Percentiles rank a stretch among this genome's conserved stretches.
Evolutionary conservation across 176 grass and related monocot genomes (phyloP).

Genomic region (Tuctoria greenei): DNA sequence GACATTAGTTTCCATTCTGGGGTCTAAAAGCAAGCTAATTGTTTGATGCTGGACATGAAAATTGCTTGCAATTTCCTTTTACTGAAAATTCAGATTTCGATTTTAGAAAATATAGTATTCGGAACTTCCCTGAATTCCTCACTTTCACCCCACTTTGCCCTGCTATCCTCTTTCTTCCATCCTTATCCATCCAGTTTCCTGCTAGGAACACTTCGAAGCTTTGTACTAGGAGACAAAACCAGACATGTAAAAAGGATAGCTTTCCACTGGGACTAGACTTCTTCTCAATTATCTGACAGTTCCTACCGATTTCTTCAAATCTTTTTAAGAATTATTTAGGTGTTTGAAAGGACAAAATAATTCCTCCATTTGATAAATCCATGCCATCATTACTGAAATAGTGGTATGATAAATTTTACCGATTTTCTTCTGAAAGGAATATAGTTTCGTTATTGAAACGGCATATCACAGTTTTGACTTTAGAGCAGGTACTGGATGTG

Average conservation of each 20-base stretch:
- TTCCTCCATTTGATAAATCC: neutral
- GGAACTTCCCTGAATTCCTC: conserved; percentile 37
- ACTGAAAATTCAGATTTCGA: neutral
- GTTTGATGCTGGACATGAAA: conserved; percentile 6
- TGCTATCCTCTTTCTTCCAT: neutral
- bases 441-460: conserved; percentile 1
- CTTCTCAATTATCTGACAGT: conserved; percentile 6
- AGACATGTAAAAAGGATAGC: conserved; percentile 15
- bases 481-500: too few species aligned
- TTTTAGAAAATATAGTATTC: conserved; percentile 2
- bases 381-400: neutral
- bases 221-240: neutral
- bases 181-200: conserved; percentile 34
- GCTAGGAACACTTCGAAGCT: neutral
- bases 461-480: conserved; percentile 15
- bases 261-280: neutral
- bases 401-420: neutral
- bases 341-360: neutral
- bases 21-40: neutral
- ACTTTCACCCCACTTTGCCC: neutral
- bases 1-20: neutral
- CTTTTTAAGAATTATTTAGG: neutral
- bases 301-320: conserved; percentile 12
- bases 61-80: conserved; percentile 10
- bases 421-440: neutral